These are phyloP conservation scores for Kwoniella sp. DNA, from an alignment of 768 basidiomycete species.

Conservation along the genomic window DNA sequence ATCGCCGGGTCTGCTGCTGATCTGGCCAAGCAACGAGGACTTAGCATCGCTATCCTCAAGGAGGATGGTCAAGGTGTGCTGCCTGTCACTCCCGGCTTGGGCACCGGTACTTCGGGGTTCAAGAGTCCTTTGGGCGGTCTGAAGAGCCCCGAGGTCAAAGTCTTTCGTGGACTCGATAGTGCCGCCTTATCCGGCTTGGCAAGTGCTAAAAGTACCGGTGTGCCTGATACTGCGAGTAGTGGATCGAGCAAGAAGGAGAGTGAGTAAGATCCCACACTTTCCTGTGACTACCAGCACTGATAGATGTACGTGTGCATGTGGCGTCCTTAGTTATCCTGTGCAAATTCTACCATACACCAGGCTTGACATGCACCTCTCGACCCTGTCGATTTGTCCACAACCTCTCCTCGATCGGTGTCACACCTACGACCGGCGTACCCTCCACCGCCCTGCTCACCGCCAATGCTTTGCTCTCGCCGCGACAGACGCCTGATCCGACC, in stretches of 20 bases:
- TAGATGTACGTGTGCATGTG: neutral
- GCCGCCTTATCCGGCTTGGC: neutral
- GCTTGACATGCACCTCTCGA: slow-evolving; percentile 53
- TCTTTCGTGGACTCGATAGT: neutral
- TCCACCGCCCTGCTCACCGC: neutral
- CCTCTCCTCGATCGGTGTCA: slow-evolving; percentile 20
- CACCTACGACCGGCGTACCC: neutral
- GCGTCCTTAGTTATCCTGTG: slow-evolving; percentile 46
- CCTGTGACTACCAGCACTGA: neutral
- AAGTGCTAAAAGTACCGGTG: slow-evolving; percentile 8
- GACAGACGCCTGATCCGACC: slow-evolving; percentile 32
- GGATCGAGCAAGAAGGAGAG: slow-evolving; percentile 25
- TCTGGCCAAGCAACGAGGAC: slow-evolving; percentile 32
- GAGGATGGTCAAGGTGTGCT: slow-evolving; percentile 27
- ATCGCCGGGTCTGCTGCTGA: slow-evolving; percentile 7
- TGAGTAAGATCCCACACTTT: too few relatives aligned
- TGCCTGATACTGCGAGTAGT: slow-evolving; percentile 20
- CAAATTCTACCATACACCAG: slow-evolving; percentile 54
- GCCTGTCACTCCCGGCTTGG: slow-evolving; percentile 31
- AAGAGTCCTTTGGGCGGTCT: neutral
- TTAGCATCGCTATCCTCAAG: slow-evolving; percentile 44
- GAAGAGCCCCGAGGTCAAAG: slow-evolving; percentile 14
- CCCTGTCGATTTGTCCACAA: slow-evolving; percentile 55
- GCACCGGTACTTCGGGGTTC: slow-evolving; percentile 5
- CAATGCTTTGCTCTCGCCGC: slow-evolving; percentile 8